phyloP scores from a whole-genome alignment of 305 asterid species.

The Plantago lanceolata region DNA sequence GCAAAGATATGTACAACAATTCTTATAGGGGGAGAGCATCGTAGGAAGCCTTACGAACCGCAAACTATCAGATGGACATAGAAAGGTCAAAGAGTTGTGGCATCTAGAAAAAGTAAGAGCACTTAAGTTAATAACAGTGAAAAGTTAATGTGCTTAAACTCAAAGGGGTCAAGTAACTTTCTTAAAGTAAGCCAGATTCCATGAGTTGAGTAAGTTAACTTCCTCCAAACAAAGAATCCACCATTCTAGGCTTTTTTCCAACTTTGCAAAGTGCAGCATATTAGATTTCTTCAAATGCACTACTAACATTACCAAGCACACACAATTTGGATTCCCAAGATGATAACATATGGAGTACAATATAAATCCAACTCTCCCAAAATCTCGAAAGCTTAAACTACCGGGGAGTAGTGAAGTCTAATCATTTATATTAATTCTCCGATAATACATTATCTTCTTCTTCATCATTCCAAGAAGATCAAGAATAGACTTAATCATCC shows the following conservation, averaged over 20 bases:
- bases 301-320: too few species aligned
- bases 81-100: background rate
- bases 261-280: slow-evolving; percentile 9
- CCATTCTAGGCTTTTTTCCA: slow-evolving; percentile 12
- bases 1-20: background rate
- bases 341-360: too few species aligned
- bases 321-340: background rate
- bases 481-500: too few species aligned
- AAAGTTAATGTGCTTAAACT: slow-evolving; percentile 10
- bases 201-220: slow-evolving; percentile 24
- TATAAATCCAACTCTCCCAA: too few species aligned
- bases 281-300: slow-evolving; percentile 7
- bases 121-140: slow-evolving; percentile 7
- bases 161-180: slow-evolving; percentile 10
- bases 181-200: slow-evolving; percentile 6
- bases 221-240: slow-evolving; percentile 26
- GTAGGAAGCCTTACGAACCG: background rate
- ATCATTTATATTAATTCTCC: too few species aligned
- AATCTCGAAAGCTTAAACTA: too few species aligned
- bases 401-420: too few species aligned
- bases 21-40: background rate
- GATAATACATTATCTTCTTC: too few species aligned
- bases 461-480: background rate
- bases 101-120: background rate
- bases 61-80: background rate